phyloP scores from a whole-genome alignment of 148 eudicot species.

The Vaccinium vitisidaea region DNA sequence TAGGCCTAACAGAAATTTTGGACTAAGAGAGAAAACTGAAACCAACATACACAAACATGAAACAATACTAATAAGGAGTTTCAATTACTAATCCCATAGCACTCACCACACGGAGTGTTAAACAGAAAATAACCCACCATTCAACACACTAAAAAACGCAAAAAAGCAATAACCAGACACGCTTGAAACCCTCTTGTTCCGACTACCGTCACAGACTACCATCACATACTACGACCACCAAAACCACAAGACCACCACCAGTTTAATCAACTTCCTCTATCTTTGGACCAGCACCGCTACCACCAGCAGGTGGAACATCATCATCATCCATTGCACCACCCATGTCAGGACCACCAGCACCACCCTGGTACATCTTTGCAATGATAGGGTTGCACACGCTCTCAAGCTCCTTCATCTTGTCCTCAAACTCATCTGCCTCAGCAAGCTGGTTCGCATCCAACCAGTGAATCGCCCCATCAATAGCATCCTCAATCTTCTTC shows the following conservation, averaged over 20 bases:
- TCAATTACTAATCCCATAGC: too few species aligned
- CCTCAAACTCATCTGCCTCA: constrained; percentile 32
- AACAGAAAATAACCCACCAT: too few species aligned
- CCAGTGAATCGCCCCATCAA: constrained; percentile 29
- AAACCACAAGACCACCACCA: neutral
- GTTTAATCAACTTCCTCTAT: constrained; percentile 16
- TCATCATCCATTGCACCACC: constrained; percentile 13
- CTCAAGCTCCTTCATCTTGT: constrained; percentile 35
- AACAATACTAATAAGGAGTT: too few species aligned
- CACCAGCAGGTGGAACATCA: constrained; percentile 9
- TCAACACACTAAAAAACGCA: too few species aligned
- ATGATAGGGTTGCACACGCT: constrained; percentile 30
- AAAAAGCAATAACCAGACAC: too few species aligned
- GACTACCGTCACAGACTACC: neutral
- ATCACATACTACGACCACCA: neutral
- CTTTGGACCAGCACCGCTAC: constrained; percentile 17
- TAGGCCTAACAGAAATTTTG: neutral
- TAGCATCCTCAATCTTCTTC: constrained; percentile 36
- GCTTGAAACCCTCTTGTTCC: too few species aligned
- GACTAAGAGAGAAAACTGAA: neutral
- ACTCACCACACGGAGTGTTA: too few species aligned
- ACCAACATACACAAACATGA: neutral
- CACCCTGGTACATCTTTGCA: constrained; percentile 25
- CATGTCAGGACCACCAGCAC: constrained; percentile 10
- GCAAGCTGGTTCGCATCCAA: constrained; percentile 33